Conservation (phyloP, 1,284 basidiomycete species). For the Cutaneotrichosporon mucoides region DNA sequence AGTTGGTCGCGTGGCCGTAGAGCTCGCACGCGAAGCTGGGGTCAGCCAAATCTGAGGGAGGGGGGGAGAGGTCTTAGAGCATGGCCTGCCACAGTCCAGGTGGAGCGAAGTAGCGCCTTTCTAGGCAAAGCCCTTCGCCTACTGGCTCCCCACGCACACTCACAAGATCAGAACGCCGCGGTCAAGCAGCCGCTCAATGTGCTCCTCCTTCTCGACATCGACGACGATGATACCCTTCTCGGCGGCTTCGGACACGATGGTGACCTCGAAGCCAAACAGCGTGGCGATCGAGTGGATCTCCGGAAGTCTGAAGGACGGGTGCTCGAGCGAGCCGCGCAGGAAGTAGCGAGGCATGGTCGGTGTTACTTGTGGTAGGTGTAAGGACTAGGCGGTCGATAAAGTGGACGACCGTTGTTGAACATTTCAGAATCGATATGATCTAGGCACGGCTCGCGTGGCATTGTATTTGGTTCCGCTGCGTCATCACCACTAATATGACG, state of each 20-base stretch:
- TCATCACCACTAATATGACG: no score
- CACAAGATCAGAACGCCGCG: slow-evolving; percentile 82
- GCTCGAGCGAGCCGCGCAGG: slow-evolving; percentile 71
- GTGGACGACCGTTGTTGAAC: not conserved
- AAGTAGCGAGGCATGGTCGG: slow-evolving; percentile 57
- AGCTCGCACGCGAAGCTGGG: slow-evolving; percentile 70
- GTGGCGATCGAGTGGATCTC: slow-evolving; percentile 56
- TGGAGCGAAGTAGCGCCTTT: no score
- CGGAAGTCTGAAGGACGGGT: slow-evolving; percentile 73
- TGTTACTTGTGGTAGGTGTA: not conserved
- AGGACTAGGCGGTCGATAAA: not conserved
- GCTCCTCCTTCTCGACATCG: slow-evolving; percentile 64
- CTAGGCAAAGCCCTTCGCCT: no score
- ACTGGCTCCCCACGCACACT: no score
- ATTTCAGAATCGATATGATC: not conserved
- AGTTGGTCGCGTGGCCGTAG: slow-evolving; percentile 62
- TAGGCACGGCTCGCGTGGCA: not conserved
- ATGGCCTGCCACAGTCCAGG: no score
- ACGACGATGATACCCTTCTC: slow-evolving; percentile 64
- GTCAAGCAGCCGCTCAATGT: slow-evolving; percentile 67
- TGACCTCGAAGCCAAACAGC: slow-evolving; percentile 39
- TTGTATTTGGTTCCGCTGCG: not conserved
- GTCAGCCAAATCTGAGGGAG: not conserved
- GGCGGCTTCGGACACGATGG: slow-evolving; percentile 35
- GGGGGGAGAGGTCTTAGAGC: not conserved